These are phyloP conservation scores for Lecanosticta acicola DNA, from an alignment of 2,329 filamentous ascomycete genomes.

Conservation along the genomic window DNA sequence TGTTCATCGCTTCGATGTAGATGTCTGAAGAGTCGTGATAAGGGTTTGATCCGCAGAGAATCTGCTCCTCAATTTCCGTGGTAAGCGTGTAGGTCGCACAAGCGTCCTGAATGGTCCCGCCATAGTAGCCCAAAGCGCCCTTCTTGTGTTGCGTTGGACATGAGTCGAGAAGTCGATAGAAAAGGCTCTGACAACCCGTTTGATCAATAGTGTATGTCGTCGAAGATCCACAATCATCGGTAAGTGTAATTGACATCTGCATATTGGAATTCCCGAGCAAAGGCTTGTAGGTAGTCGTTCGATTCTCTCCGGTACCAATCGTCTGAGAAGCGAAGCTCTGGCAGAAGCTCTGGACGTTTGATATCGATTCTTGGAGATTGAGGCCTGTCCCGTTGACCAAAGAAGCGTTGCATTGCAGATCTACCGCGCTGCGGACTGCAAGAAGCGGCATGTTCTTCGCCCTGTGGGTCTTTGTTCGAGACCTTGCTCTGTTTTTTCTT, in stretches of 20 bases:
- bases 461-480: too few species aligned
- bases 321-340: not conserved
- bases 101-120: not conserved
- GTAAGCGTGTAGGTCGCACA: not conserved
- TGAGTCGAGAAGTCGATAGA: not conserved
- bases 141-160: not conserved
- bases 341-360: not conserved
- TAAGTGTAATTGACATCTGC: not conserved
- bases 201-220: not conserved
- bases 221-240: not conserved
- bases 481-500: too few species aligned
- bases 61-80: not conserved
- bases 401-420: not conserved
- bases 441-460: not conserved
- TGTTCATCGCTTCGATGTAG: not conserved
- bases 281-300: not conserved
- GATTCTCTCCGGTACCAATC: not conserved
- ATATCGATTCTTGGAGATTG: not conserved
- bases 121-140: not conserved
- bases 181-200: not conserved
- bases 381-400: not conserved
- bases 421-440: not conserved
- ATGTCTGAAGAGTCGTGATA: not conserved
- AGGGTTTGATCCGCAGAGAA: not conserved
- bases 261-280: not conserved